Evolutionary conservation across 192 early-diverging fungal genomes (phyloP).

Genomic region (Coemansia sp.): DNA sequence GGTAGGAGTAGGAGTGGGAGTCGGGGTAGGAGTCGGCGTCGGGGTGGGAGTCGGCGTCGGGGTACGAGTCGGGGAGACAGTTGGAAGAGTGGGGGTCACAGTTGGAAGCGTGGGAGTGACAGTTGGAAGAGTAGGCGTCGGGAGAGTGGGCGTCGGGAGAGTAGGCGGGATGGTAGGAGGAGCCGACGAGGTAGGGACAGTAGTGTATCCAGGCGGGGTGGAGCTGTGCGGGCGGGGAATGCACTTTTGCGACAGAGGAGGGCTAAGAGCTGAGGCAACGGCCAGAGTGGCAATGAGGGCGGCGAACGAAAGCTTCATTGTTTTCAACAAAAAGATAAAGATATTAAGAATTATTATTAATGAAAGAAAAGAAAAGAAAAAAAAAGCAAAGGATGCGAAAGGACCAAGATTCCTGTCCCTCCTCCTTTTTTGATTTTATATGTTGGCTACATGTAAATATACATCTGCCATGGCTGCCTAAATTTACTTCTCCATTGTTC

Average conservation of each 20-base stretch:
- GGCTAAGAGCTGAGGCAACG: slow-evolving; percentile 17
- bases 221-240: slow-evolving; percentile 37
- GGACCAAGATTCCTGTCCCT: too few relatives aligned
- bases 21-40: not conserved
- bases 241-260: slow-evolving; percentile 36
- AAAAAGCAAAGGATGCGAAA: not conserved
- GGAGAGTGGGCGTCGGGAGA: not conserved
- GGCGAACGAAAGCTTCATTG: slow-evolving; percentile 31
- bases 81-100: not conserved
- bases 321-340: not conserved
- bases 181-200: not conserved
- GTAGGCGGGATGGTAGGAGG: not conserved
- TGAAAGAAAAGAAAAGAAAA: too few relatives aligned
- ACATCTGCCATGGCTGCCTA: too few relatives aligned
- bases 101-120: not conserved
- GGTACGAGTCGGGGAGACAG: not conserved
- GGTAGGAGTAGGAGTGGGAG: not conserved
- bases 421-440: not conserved
- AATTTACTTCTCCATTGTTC: too few relatives aligned
- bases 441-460: too few relatives aligned
- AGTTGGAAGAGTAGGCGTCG: not conserved
- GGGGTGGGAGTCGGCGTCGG: not conserved
- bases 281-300: slow-evolving; percentile 25
- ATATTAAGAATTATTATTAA: not conserved
- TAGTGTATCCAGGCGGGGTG: not conserved